Base-by-base conservation (phyloP, 495 filamentous ascomycete species). In the Aspergillus panamensis region DNA sequence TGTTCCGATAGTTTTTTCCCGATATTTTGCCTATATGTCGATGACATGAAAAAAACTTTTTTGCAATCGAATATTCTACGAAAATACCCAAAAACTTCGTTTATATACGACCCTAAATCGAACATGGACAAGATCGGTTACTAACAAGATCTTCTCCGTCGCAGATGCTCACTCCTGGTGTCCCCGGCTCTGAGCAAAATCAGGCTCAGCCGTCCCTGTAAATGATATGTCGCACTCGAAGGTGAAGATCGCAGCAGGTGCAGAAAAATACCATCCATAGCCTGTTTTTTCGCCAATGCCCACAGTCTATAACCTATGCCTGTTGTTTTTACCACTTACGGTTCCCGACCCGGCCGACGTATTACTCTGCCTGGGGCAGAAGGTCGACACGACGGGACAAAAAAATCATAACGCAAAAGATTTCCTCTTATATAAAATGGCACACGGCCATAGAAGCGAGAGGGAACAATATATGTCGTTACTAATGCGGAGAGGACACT, bases 81-180 rank as follows among this genome's bases (percentile, higher is more conserved):
- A 39, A 39, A 39, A 39, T 8, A 12, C 35, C 8, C 9, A 9
- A n/a, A 3, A 0, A 39, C 10, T 39, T 39, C 8, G 3, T 2
- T n/a, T 8, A 10, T 39, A 8, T 13, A 39, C 8, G 10, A 3
- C 35, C 10, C 14, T n/a, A 3, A n/a, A 39, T 20, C 9, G n/a
- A 45, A 45, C 20, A 8, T 45, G n/a, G 42, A 20, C 9, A 20
- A 20, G 16, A 16, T 20, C 16, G 8, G 2, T 35, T 51, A 45
- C 64, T 69, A 32, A 73, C 52, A 16, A 35, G 14, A 31, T 31
- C 19, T 33, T 51, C 8, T 21, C 40, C 37, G 3, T 51, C 62
- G 29, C 48, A 80, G 77, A 76, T 80, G 73, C 76, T 80, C 65
- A 72, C 76, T 49, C 76, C 77, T 48, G 77, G 76, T 51, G 51